Conservation (phyloP, 1,284 basidiomycete genomes). For the Cutaneotrichosporon mucoides region DNA sequence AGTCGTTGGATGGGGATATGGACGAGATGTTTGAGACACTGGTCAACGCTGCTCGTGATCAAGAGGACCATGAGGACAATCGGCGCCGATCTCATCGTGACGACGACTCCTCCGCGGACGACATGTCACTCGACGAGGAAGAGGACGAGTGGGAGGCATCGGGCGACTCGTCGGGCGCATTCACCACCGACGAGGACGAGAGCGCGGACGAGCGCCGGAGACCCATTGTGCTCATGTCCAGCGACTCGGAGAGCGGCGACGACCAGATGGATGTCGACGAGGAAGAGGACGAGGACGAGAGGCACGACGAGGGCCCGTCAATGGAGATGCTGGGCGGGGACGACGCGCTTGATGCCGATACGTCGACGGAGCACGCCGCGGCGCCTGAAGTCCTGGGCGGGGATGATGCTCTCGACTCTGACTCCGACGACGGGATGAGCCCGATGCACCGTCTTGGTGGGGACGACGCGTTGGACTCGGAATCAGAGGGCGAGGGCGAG, state of each 20-base stretch:
- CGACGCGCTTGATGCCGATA: background rate
- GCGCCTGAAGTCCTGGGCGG: background rate
- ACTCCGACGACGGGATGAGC: background rate
- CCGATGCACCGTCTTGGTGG: background rate
- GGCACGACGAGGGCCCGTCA: background rate
- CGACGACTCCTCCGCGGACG: background rate
- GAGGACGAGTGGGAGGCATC: background rate
- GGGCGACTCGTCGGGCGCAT: background rate
- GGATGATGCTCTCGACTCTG: constrained; percentile 1
- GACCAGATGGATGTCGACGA: background rate
- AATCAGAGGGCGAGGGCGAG: background rate
- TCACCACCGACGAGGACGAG: constrained; percentile 2
- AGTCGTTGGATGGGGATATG: background rate
- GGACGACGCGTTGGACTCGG: background rate
- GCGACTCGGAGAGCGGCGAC: background rate
- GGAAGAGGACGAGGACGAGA: constrained; percentile 1
- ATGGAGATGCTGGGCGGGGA: background rate
- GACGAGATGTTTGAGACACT: background rate
- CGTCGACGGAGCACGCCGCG: too few species aligned
- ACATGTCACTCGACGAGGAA: background rate
- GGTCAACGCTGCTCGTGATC: background rate
- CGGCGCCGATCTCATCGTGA: background rate
- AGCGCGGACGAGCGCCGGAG: background rate
- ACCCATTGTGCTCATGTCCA: background rate
- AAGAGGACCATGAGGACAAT: background rate